Base-by-base conservation (phyloP, 306 rosid species). In the Trifolium repens region DNA sequence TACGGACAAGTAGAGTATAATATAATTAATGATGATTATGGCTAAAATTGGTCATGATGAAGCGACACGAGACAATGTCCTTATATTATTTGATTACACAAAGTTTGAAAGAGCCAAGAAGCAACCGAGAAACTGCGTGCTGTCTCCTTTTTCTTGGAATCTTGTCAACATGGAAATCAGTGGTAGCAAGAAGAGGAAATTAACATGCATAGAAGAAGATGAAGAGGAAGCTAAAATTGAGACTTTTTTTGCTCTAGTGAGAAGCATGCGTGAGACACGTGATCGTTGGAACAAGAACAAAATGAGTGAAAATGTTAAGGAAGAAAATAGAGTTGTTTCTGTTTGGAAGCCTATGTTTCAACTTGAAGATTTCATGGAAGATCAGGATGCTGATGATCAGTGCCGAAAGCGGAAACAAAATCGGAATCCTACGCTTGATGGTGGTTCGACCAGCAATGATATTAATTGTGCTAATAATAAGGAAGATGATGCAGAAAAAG, bases 331-430 rank as follows among this genome's bases (percentile, higher is more conserved):
- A 27, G 71, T 26, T 50, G 75, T 26, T 49, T 58, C 1, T 12
- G 85, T 76, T 59, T 89, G 93, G 92, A 85, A 63, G 73, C 92
- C 92, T 7, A 73, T 74, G 65, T 91, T 88, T 81, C 69, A 76
- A 50, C 49, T 52, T 32, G 83, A 86, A 76, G 93, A 87, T 81
- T 91, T 88, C 65, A 53, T 30, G 13, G 87, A 85, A 76, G 89
- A 43, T 43, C 49, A 47, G 17, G 13, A 58, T 16, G 42, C 10
- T 22, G 22, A 5, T 15, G 22, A 5, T 24, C 32, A 14, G 19
- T 5, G 22, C 65, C 34, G 34, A 30, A 30, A 30, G 5, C 34
- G 34, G 34, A 30, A 30, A 4, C 34, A 30, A 30, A 30, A 30
- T 5, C 34, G 8, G 12, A 79, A 37, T 37, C 40, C 9, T 37